Base-by-base conservation (phyloP, 2,329 filamentous ascomycete species). In the Cadophora malorum region DNA sequence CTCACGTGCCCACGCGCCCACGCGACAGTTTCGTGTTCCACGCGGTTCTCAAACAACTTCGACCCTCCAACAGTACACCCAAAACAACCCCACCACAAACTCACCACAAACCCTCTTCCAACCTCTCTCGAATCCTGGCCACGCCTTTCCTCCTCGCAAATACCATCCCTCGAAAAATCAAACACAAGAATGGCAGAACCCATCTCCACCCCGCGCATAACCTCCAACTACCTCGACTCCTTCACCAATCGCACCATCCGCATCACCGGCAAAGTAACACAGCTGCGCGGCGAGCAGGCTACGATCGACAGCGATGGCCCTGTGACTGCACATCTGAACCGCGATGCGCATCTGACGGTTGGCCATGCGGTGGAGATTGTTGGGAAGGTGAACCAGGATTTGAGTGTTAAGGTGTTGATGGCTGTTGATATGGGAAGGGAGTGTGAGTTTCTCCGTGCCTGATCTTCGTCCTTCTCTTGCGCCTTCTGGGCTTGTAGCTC, bases 221-320 rank as follows among this genome's bases (percentile, higher is more conserved):
- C 92, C 59, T 91, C 91, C 64, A 82, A 85, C 50, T 91, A 95
- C 80, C 90, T 98, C 67, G 88, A 93, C 78, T 85, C 85, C 76
- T 97, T 94, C 81, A 84, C 89, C 72, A 84, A 85, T 73, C 86
- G 88, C 72, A 92, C 91, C 70, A 92, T 98, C 70, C 94, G 94
- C 74, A 84, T 98, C 65, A 85, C 97, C 5, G 96, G 96, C 75
- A 94, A 91, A 75, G 94, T 98, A 58, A 86, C 88, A 4, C 90
- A 96, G 75, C 84, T 98, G 28, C 90, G 90, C 63, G 94, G 94
- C 73, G 92, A 96, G 63, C 86, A 87, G 62, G 95, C 94, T 0
- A 88, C 89, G 6, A 86, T 98, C 35, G 93, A 97, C 67, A 90
- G 93, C 6, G 90, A 89, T 31, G 95, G 95, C 0, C 86, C 88